Base-by-base conservation (phyloP, 2,329 filamentous ascomycete species). In the Xylariaceae sp. region DNA sequence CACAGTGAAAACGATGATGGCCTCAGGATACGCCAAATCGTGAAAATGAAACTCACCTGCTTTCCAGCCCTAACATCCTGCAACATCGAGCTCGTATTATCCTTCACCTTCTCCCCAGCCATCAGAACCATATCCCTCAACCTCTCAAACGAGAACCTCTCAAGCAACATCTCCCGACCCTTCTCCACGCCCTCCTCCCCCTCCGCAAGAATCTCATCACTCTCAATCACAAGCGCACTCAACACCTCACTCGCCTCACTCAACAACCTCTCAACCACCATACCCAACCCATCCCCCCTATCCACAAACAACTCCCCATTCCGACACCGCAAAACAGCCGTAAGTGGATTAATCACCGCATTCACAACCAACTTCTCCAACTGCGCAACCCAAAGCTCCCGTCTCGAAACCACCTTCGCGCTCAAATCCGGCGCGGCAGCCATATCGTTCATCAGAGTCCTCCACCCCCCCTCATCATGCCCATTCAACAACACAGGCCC, bases 281-380 rank as follows among this genome's bases (percentile, higher is more conserved):
- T 78, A 0, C 80, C 80, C 13, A 89, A 70, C 11, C 78, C 74
- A 6, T 72, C 69, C 13, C 69, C 64, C 60, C 79, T 78, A 62
- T 85, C 83, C 63, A 81, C 80, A 13, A 96, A 84, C 0, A 97
- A 73, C 4, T 81, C 80, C n/a, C 92, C 91, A 67, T 97, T 97
- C 62, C 84, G 84, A 70, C 87, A 88, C 56, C 88, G 81, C 57
- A 94, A 78, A 8, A 97, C 75, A 0, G 87, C 88, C 0, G 90
- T 94, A n/a, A 97, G 75, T 0, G 93, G 90, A 70, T 96, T 95
- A 68, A 97, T 84, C 37, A 92, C 78, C 42, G 84, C 80, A 70
- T 96, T 96, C 55, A 92, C 79, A 0, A 89, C 88, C 1, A 97
- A 78, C 72, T 96, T 97, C 69, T 96, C 90, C 2, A 97, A 81